A percentile compares a stretch with the other conserved stretches of the same genome.
Conservation (phyloP, 495 filamentous ascomycete genomes). For the Aspergillus egyptiacus region DNA sequence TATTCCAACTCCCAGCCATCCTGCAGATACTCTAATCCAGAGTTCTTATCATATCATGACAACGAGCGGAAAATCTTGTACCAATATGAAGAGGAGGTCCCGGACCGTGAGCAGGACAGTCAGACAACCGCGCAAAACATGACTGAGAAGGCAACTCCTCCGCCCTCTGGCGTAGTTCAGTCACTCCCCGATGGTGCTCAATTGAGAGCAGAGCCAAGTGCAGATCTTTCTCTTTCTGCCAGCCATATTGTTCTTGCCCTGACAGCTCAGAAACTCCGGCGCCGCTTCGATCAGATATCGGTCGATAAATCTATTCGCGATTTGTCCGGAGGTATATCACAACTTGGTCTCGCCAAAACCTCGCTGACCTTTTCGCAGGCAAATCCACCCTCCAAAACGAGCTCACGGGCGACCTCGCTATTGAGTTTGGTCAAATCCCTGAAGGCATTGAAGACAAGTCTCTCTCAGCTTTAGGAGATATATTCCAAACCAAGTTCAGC, state of each 20-base stretch:
- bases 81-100: slow-evolving; percentile 10
- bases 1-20: slow-evolving; percentile 83
- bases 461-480: slow-evolving; percentile 81
- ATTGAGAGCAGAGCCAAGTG: not conserved
- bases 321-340: slow-evolving; percentile 18
- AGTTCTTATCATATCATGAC: slow-evolving; percentile 18
- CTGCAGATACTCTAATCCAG: not conserved
- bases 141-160: not conserved
- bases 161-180: not conserved
- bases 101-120: too few species aligned
- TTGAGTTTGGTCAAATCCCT: slow-evolving; percentile 95
- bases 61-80: slow-evolving; percentile 13
- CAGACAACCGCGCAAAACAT: not conserved
- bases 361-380: slow-evolving; percentile 45
- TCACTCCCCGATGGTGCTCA: not conserved
- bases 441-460: slow-evolving; percentile 97
- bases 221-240: slow-evolving; percentile 12
- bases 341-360: not conserved
- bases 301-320: slow-evolving; percentile 19
- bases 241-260: slow-evolving; percentile 17
- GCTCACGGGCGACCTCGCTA: slow-evolving; percentile 87
- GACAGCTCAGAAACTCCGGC: slow-evolving; percentile 22
- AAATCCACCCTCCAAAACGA: slow-evolving; percentile 97
- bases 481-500: slow-evolving; percentile 93
- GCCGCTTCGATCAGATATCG: slow-evolving; percentile 19